A percentile compares a stretch with the other conserved stretches of the same genome.
phyloP scores from a whole-genome alignment of 441 rosid genomes.

The Syzygium malaccense region DNA sequence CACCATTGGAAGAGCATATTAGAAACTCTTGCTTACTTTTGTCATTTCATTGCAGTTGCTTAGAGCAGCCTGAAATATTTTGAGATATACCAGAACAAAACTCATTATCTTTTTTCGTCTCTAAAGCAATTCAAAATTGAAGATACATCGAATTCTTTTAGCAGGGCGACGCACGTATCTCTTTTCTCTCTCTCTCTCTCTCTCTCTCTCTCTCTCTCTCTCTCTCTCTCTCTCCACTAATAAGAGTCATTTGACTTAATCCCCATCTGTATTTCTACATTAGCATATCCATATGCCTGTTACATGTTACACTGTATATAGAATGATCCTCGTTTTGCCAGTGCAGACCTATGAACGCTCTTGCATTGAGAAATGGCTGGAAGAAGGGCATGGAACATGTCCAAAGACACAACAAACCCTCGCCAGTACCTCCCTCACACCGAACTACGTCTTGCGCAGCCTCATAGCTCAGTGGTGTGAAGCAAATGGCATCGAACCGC shows the following conservation, averaged over 20 bases:
- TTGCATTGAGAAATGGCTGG: slow-evolving; percentile 94
- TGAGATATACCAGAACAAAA: not conserved
- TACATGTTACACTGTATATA: not conserved
- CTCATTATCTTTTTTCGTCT: not conserved
- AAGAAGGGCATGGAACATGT: slow-evolving; percentile 78
- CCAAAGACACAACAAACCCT: slow-evolving; percentile 87
- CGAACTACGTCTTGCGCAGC: slow-evolving; percentile 83
- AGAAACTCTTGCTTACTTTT: not conserved
- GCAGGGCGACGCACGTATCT: not conserved
- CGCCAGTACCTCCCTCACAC: slow-evolving; percentile 57
- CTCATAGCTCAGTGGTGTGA: slow-evolving; percentile 98
- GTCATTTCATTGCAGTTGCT: not conserved
- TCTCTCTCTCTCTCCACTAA: too few species aligned
- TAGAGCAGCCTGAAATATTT: not conserved
- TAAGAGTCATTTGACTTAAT: not conserved
- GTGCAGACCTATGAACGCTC: slow-evolving; percentile 85
- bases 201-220: not conserved
- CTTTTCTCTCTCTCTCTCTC: not conserved
- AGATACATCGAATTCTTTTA: not conserved
- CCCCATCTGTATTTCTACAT: not conserved
- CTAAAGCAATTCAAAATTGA: not conserved
- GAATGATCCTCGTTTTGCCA: slow-evolving; percentile 6
- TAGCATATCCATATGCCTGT: not conserved
- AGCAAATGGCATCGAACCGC: slow-evolving; percentile 79
- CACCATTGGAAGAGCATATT: not conserved